Base-by-base conservation (phyloP, 805 yeast species). In the Yamadazyma sp. region DNA sequence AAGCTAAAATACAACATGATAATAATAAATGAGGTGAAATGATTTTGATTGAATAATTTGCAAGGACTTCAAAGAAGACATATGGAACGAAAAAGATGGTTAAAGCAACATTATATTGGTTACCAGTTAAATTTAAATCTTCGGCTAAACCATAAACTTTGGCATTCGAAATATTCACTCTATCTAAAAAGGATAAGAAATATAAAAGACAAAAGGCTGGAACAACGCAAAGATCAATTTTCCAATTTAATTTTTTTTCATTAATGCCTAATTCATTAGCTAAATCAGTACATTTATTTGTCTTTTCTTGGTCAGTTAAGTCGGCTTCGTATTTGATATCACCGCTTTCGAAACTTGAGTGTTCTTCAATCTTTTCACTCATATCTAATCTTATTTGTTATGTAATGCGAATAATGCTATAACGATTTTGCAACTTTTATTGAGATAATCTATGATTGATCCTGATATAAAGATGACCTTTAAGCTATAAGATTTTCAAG, bases 91-190 rank as follows among this genome's bases (percentile, higher is more conserved):
- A 83, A 56, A 83, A 82, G 7, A 82, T 73, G 5, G 86, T 78
- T 44, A 83, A 67, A 3, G 83, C 81, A 22, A 68, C 70, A 51
- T 80, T 78, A 62, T 70, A 82, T 49, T 82, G 80, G 45, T 70
- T 68, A 7, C 82, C 82, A 2, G 57, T 55, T 27, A 86, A 62
- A 13, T 67, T 49, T 23, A 86, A 56, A 38, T 78, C 83, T 1
- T 49, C 57, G 14, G 69, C 68, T 65, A 86, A 65, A 9, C 87
- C 87, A 51, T 83, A 84, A 36, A 81, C 73, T 40, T 78, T 78
- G 6, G 95, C 94, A 57, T 86, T 85, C 20, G 89, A 78, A 42
- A 86, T 82, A 55, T 86, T 86, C 39, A 85, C 89, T 56, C 94
- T 70, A 55, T 86, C 94, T 50, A 86, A 61, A 52, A 85, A 86